Conservation (phyloP, 495 filamentous ascomycete species). For the Aspergillus ostianus region DNA sequence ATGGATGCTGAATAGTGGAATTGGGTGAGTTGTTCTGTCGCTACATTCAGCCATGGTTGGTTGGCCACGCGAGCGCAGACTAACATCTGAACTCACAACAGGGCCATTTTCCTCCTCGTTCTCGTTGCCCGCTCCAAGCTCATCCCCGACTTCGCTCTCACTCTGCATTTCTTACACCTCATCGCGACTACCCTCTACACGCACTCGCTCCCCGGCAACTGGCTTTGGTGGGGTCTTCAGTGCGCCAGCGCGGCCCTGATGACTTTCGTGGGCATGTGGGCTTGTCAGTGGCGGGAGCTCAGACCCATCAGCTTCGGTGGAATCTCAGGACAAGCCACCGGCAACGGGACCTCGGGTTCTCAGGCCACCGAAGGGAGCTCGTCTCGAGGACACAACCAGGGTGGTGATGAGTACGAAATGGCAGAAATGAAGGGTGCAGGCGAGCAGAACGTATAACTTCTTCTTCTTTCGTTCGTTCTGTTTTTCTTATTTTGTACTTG, state of each 20-base stretch:
- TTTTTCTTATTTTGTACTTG: slow-evolving; percentile 3
- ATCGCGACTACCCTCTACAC: slow-evolving; percentile 74
- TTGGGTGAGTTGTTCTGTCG: slow-evolving; percentile 58
- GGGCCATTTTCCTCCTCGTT: slow-evolving; percentile 71
- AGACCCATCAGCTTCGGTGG: slow-evolving; percentile 86
- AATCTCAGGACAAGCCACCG: slow-evolving; percentile 26
- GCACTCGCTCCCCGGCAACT: slow-evolving; percentile 64
- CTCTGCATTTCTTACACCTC: slow-evolving; percentile 85
- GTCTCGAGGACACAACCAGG: slow-evolving; percentile 37
- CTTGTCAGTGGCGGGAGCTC: slow-evolving; percentile 85
- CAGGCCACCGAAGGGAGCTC: slow-evolving; percentile 24
- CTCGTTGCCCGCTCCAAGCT: slow-evolving; percentile 86
- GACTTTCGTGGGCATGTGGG: slow-evolving; percentile 77
- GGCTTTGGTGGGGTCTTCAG: slow-evolving; percentile 89
- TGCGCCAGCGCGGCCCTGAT: slow-evolving; percentile 65
- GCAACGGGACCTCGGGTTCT: slow-evolving; percentile 19
- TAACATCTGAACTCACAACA: slow-evolving; percentile 10
- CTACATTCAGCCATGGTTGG: background rate
- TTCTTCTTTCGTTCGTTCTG: slow-evolving; percentile 9
- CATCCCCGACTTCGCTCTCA: slow-evolving; percentile 89
- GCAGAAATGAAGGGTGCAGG: slow-evolving; percentile 56
- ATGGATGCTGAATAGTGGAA: slow-evolving; percentile 75
- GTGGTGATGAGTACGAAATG: slow-evolving; percentile 78
- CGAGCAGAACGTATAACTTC: slow-evolving; percentile 35
- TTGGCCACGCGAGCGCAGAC: background rate